These are phyloP conservation scores for Elaeis oleifera DNA, from an alignment of 202 grass and related monocot species.

Conservation along the genomic window DNA sequence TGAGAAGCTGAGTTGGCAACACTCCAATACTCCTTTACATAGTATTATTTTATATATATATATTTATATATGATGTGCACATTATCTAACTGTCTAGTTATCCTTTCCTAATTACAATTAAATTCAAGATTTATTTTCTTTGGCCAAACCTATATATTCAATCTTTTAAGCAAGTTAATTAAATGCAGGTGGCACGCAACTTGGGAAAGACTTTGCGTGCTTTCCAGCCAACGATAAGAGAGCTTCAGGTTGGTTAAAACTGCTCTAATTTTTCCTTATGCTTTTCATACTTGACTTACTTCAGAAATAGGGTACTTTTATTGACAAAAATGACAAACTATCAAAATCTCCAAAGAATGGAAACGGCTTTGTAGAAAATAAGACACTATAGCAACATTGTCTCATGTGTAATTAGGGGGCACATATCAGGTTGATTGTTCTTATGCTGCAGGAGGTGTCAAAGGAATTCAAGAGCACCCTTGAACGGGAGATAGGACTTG, in stretches of 20 bases:
- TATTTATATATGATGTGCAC: too few species aligned
- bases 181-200: slow-evolving; percentile 71
- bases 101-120: too few species aligned
- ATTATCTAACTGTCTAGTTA: too few species aligned
- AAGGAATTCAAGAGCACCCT: slow-evolving; percentile 94
- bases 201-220: slow-evolving; percentile 87
- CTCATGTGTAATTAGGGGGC: neutral
- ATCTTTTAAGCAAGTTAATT: slow-evolving; percentile 5
- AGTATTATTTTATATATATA: too few species aligned
- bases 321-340: too few species aligned
- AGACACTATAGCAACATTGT: neutral
- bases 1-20: too few species aligned
- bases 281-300: too few species aligned
- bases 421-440: slow-evolving; percentile 18
- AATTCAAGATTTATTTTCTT: too few species aligned
- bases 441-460: slow-evolving; percentile 63
- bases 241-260: slow-evolving; percentile 57
- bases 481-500: slow-evolving; percentile 89
- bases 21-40: too few species aligned
- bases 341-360: too few species aligned
- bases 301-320: too few species aligned
- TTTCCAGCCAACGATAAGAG: slow-evolving; percentile 93
- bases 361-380: neutral
- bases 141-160: too few species aligned
- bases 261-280: slow-evolving; percentile 16